Base-by-base conservation (phyloP, 176 grass and related monocot species). In the Chrysopogon serrulatus region DNA sequence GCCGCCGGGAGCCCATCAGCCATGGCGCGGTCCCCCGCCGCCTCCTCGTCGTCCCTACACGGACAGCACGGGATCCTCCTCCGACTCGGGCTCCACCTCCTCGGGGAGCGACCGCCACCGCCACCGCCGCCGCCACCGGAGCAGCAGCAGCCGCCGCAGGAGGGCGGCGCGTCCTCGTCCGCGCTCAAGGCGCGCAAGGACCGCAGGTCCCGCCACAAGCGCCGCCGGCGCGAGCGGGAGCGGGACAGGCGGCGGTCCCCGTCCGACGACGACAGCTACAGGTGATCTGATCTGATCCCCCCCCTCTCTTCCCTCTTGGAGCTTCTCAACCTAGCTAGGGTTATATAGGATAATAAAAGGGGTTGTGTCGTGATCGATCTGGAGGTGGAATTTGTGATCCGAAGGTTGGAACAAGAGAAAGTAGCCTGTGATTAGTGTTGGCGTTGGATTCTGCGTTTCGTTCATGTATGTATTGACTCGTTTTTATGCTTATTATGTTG, bases 171-270 rank as follows among this genome's bases (percentile, higher is more conserved):
- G 76, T 72, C 56, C 23, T 82, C 81, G 75, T 66, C 80, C 65
- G 84, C 77, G 42, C 89, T 94, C 34, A 94, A 87, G 87, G 80
- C 49, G 57, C 89, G 89, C 51, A 94, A 89, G 87, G 87, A 94
- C 68, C 72, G 85, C 18, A 85, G 78, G 57, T 75, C 92, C 21
- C 84, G 84, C 33, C 75, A 90, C 69, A 90, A 87, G 80, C 81
- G 84, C 2, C 68, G 67, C 35, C 87, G 82, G 3, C 24, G 14
- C 14, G 69, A 72, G 5, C 62, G 77, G 80, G 87, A 79, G 73
- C 28, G 72, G n/a, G n/a, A n/a, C n/a, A n/a, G n/a, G 24, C 78
- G 83, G 30, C 43, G 33, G 47, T 79, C 83, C 31, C 77, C 60
- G 11, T 94, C 81, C 6, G 77, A 81, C 66, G 87, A 43, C 67